A percentile compares a stretch with the other conserved stretches of the same genome.
Conservation (phyloP, 2,329 filamentous ascomycete genomes). For the Fusarium sp. region DNA sequence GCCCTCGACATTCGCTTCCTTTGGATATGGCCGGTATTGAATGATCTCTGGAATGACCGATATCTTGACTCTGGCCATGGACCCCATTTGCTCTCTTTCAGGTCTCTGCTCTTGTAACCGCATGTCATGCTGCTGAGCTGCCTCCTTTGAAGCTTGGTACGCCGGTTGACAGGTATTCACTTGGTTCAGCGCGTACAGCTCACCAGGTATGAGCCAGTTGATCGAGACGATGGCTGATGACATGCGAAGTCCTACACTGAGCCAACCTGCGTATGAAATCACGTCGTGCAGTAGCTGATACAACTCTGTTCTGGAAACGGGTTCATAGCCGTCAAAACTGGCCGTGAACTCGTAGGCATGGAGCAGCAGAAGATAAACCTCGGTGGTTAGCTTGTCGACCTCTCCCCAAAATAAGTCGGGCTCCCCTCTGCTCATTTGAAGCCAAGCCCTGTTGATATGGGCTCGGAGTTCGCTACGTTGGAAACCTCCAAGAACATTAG, state of each 20-base stretch:
- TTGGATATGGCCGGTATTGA: conserved; percentile 26
- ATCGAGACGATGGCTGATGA: conserved; percentile 38
- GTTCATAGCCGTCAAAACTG: conserved; percentile 8
- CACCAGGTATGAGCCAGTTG: conserved; percentile 46
- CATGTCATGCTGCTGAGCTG: conserved; percentile 9
- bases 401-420: conserved; percentile 45
- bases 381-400: conserved; percentile 43
- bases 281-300: conserved; percentile 44
- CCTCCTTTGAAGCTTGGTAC: conserved; percentile 24
- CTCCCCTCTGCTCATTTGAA: conserved; percentile 23
- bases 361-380: conserved; percentile 38
- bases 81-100: not conserved
- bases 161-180: conserved; percentile 34
- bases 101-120: not conserved
- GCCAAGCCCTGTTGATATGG: conserved; percentile 38
- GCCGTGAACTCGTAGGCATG: conserved; percentile 37
- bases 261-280: conserved; percentile 46
- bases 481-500: conserved; percentile 42
- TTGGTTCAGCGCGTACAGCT: conserved; percentile 34
- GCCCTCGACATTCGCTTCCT: conserved; percentile 12
- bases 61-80: conserved; percentile 47
- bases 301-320: conserved; percentile 15
- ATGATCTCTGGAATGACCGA: conserved; percentile 42
- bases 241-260: conserved; percentile 42
- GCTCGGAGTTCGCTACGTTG: conserved; percentile 41